Percentiles rank a stretch among this genome's conserved stretches.
phyloP scores from a whole-genome alignment of 805 yeast species.

The Ogataea polymorpha region DNA sequence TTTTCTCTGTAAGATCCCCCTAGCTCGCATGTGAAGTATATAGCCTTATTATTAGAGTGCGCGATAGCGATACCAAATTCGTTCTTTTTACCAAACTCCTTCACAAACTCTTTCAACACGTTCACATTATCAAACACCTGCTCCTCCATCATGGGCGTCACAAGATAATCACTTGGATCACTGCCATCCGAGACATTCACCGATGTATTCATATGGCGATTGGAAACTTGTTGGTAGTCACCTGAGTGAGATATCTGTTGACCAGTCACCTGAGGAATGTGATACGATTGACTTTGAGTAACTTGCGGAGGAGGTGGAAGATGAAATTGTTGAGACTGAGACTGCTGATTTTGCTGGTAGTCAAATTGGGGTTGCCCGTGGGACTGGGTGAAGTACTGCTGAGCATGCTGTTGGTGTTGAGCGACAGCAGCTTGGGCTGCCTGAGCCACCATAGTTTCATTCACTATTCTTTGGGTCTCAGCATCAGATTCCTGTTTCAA shows the following conservation, averaged over 20 bases:
- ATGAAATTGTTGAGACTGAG: constrained; percentile 12
- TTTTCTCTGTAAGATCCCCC: constrained; percentile 57
- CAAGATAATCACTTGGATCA: constrained; percentile 40
- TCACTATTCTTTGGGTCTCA: constrained; percentile 17
- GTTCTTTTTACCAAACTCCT: constrained; percentile 54
- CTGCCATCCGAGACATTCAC: constrained; percentile 13
- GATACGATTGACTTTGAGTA: constrained; percentile 3
- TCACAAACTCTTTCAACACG: constrained; percentile 50
- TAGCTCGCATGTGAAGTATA: constrained; percentile 56
- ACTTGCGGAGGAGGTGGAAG: constrained; percentile 15
- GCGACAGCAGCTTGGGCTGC: constrained; percentile 24
- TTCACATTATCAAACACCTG: constrained; percentile 49
- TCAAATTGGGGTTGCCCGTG: constrained; percentile 15
- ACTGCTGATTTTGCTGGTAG: constrained; percentile 10
- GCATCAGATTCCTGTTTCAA: constrained; percentile 13
- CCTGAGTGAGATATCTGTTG: constrained; percentile 4
- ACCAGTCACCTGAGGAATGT: constrained; percentile 2
- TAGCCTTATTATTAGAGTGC: constrained; percentile 56
- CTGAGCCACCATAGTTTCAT: constrained; percentile 20
- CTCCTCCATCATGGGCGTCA: constrained; percentile 53
- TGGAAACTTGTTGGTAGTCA: constrained; percentile 15
- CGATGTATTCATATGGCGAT: constrained; percentile 8
- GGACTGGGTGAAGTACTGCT: constrained; percentile 8
- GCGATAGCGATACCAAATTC: constrained; percentile 60
- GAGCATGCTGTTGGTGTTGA: constrained; percentile 16